A percentile compares a stretch with the other conserved stretches of the same genome.
phyloP scores from a whole-genome alignment of 495 filamentous ascomycete genomes.

The Mycothermus thermophilus region DNA sequence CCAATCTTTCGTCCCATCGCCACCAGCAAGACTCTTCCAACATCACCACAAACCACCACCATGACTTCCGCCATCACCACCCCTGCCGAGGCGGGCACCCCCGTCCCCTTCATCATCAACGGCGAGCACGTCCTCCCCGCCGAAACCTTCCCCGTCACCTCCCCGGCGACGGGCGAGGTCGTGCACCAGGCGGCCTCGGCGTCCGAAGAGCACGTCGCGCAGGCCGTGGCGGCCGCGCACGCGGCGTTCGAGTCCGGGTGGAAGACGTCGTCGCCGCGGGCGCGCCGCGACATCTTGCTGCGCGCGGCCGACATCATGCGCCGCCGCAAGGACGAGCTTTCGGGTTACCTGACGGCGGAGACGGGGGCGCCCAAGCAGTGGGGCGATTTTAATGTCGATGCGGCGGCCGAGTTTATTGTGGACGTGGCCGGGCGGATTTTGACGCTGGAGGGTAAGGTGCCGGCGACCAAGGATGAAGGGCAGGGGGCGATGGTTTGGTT shows the following conservation, averaged over 20 bases:
- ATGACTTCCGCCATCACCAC: neutral
- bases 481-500: conserved; percentile 56
- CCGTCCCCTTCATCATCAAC: conserved; percentile 59
- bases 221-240: conserved; percentile 50
- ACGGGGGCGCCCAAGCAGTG: conserved; percentile 45
- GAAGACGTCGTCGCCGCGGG: conserved; percentile 45
- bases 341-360: conserved; percentile 50
- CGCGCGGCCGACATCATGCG: conserved; percentile 57
- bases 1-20: too few relatives aligned
- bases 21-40: too few relatives aligned
- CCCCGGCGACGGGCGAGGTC: conserved; percentile 47
- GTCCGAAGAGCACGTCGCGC: conserved; percentile 44
- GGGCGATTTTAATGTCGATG: conserved; percentile 49
- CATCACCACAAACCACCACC: conserved; percentile 70
- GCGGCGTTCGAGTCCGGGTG: conserved; percentile 60
- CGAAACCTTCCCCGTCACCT: conserved; percentile 51
- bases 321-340: conserved; percentile 47
- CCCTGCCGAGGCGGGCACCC: conserved; percentile 12
- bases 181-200: conserved; percentile 50
- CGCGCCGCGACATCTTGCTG: conserved; percentile 57
- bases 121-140: conserved; percentile 48
- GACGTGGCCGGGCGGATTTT: conserved; percentile 59
- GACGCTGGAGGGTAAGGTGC: conserved; percentile 47
- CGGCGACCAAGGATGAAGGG: conserved; percentile 38
- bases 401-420: conserved; percentile 44